Evolutionary conservation across 441 rosid species (phyloP), one percentile per base, ranked within the genome.

Genomic region (Kokia cookei): DNA sequence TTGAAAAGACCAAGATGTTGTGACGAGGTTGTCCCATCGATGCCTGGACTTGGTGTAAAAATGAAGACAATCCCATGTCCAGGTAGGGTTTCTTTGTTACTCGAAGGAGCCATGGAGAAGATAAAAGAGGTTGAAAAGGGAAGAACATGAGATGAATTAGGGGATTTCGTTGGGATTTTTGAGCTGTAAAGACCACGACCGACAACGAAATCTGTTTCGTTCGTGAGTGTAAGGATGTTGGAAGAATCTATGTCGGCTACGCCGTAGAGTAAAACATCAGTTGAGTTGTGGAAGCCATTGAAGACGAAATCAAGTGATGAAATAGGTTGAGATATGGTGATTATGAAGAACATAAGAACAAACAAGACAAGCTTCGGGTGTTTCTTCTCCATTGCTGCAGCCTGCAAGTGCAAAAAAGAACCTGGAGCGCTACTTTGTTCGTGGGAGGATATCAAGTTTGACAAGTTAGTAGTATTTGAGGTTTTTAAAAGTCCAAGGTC

Each of bases 41-140:
- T 80, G 12, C 91, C 88, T 0, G 77, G 72, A 1, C 65, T 64
- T 0, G 92, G 93, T 10, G 79, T 75, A 57, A 90, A 91, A 70
- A 93, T 61, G 65, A 93, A 86, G 13, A 89, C 98, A 0, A 90
- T 12, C 22, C 95, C 95, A 62, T 91, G 97, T 0, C 95, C 90
- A 0, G 93, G 80, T 2, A 85, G 93, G 5, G 74, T 65, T 53
- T 77, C 79, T 40, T 71, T 60, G 84, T 80, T 78, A 47, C 73
- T 53, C 79, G 73, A 86, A 48, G 91, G 95, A 62, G 93, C 87
- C 82, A 86, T 84, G 70, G 93, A 74, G 73, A 93, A 91, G 73
- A 88, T 86, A 77, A 90, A 91, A 27, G 97, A 88, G 69, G 93
- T 89, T 0, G 93, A 91, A 75, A 91, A 85, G 1, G 90, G 89